Base-by-base conservation (phyloP, 2,329 filamentous ascomycete species). In the Penicillium frequentans region DNA sequence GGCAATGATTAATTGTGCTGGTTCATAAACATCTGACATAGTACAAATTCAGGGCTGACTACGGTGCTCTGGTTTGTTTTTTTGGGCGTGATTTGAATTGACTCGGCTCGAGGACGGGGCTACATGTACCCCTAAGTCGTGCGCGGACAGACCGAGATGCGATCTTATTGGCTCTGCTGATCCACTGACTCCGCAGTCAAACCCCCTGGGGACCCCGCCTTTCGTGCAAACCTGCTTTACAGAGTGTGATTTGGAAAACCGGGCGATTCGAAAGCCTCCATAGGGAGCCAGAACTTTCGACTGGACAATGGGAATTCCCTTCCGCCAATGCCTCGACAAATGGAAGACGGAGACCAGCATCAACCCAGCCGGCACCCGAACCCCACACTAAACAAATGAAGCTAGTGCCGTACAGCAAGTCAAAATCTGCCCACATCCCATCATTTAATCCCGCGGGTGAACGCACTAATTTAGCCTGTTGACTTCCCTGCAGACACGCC, bases 381-480 rank as follows among this genome's bases (percentile, higher is more conserved):
- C 39, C 39, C 39, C 39, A 42, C 39, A 42, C 11, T 3, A 10
- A 39, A 42, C n/a, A 42, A 23, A 42, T 13, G 19, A 23, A 42
- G 19, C 19, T 42, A 42, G 39, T 33, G 5, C 5, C 31, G 31
- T 33, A 33, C 29, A 13, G 13, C 1, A 33, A 14, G 29, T 11
- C 6, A 35, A 3, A 9, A 23, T 24, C 47, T 24, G 16, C 24
- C 21, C 47, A 19, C 9, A 8, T 27, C 14, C 49, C 49, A 9
- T 10, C 11, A 24, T 2, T n/a, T 8, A 5, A 23, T 42, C 4
- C 39, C 10, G 39, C 49, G 54, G 48, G 21, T 55, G 54, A 56
- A 55, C 24, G 19, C 39, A 6, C 13, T n/a, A n/a, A 56, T 56
- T 56, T 56, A 56, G 54, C 54, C 54, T 56, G 43, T 46, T 37